Evolutionary conservation across 1,284 basidiomycete species (phyloP).

Genomic region (Trametes hirsuta): DNA sequence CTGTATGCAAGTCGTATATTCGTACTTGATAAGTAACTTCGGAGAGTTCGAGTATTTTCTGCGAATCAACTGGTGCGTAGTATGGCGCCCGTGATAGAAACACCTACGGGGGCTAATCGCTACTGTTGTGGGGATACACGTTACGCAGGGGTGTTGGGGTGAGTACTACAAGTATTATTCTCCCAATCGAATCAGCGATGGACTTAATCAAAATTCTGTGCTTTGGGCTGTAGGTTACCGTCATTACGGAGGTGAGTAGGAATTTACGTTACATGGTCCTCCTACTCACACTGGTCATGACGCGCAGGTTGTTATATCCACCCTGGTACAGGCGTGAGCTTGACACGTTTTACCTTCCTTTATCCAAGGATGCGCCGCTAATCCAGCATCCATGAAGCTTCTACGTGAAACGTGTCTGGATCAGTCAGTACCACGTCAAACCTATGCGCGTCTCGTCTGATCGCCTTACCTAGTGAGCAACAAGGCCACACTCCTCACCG

Average conservation of each 20-base stretch:
- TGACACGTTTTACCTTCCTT: neutral
- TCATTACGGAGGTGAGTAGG: slow-evolving; percentile 8
- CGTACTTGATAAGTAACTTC: slow-evolving; percentile 18
- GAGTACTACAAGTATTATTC: neutral
- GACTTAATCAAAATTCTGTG: neutral
- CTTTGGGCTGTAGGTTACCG: slow-evolving; percentile 6
- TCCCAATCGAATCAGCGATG: no score
- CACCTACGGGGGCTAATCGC: no score
- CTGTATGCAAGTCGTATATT: slow-evolving; percentile 23
- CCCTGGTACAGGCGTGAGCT: slow-evolving; percentile 19
- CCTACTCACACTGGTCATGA: neutral
- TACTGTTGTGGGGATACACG: neutral
- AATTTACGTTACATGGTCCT: neutral
- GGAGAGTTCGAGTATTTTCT: slow-evolving; percentile 12
- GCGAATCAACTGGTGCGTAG: slow-evolving; percentile 16
- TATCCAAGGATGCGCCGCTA: neutral
- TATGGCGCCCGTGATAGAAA: neutral
- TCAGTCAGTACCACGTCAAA: slow-evolving; percentile 9
- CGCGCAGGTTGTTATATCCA: slow-evolving; percentile 12
- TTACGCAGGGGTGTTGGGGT: slow-evolving; percentile 17
- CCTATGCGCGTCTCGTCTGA: neutral
- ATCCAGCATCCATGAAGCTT: slow-evolving; percentile 1
- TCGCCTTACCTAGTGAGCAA: slow-evolving; percentile 12
- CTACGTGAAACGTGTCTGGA: slow-evolving; percentile 24
- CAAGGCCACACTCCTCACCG: slow-evolving; percentile 12